These are phyloP conservation scores for Chaetomium olivaceum DNA, from an alignment of 2,329 filamentous ascomycete species.

Conservation along the genomic window DNA sequence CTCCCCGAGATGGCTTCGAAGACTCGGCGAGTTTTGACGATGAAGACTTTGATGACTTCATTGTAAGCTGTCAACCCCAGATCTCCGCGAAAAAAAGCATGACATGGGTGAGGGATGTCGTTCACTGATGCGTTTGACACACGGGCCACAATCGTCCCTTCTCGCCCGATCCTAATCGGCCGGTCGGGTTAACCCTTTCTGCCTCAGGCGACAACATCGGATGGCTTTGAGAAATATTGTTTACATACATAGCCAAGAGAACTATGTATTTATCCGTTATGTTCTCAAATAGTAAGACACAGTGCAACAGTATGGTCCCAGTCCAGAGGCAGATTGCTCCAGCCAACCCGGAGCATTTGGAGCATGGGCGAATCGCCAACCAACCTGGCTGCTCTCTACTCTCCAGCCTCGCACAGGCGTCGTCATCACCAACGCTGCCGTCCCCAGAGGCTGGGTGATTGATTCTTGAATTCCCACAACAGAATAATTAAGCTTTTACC, in stretches of 20 bases:
- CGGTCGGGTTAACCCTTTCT: not conserved
- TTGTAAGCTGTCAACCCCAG: not conserved
- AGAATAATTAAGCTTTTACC: not conserved
- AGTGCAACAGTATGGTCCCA: not conserved
- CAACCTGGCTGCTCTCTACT: slow-evolving; percentile 8
- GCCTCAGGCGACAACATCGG: not conserved
- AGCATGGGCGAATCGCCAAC: slow-evolving; percentile 8
- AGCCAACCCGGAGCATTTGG: not conserved
- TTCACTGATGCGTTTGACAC: not conserved
- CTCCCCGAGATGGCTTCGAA: not conserved
- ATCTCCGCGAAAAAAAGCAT: not conserved
- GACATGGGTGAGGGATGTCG: not conserved
- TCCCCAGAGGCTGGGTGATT: not conserved
- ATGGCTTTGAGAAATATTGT: not conserved
- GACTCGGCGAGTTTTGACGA: not conserved
- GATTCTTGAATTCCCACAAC: slow-evolving; percentile 6
- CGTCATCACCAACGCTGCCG: slow-evolving; percentile 22
- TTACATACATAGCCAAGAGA: not conserved
- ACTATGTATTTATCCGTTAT: not conserved
- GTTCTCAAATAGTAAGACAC: not conserved
- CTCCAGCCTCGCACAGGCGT: slow-evolving; percentile 23
- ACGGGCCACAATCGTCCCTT: not conserved
- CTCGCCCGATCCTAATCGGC: not conserved
- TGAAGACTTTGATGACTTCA: not conserved
- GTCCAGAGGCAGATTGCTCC: slow-evolving; percentile 1